Base-by-base conservation (phyloP, 2,329 filamentous ascomycete species). In the Talaromyces sp. region DNA sequence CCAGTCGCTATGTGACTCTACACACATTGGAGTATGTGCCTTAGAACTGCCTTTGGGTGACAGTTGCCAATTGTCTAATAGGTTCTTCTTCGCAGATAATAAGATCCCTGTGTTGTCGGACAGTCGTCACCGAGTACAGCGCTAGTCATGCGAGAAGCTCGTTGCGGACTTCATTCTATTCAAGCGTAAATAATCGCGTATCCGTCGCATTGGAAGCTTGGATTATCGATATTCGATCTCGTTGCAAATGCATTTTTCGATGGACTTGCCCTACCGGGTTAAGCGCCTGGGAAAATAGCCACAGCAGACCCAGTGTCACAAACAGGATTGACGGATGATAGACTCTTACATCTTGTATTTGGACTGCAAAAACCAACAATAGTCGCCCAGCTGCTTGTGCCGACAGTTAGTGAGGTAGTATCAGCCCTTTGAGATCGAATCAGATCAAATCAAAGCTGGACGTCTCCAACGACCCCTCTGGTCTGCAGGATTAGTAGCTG, bases 391-490 rank as follows among this genome's bases (percentile, higher is more conserved):
- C 50, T 47, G 41, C n/a, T 39, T n/a, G 19, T 41, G 45, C 49
- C 14, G 39, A 35, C 49, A n/a, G 39, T 33, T 63, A 57, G 61
- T 47, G 61, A 63, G 49, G 50, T 63, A 39, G 61, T 47, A 63
- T 56, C 52, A 27, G 50, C 13, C 31, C 50, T 41, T 19, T 39
- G 16, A 63, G 39, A 45, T 19, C 56, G 14, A 45, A 43, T 59
- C 37, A 59, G 39, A 27, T 57, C 33, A 37, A 37, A 54, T 54
- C 31, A 39, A 37, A 24, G 52, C 24, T 45, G 33, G 14, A 37
- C n/a, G 41, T 45, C 61, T 56, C 22, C 61, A 56, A 35, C 31
- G 5, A 37, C 61, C 61, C 60, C 61, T 63, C 27, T 14, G 41
- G 60, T 63, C 27, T 57, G 61, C 61, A 47, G 61, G 22, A 24